phyloP scores from a whole-genome alignment of 2,329 filamentous ascomycete genomes.

The Pseudogymnoascus sp. region DNA sequence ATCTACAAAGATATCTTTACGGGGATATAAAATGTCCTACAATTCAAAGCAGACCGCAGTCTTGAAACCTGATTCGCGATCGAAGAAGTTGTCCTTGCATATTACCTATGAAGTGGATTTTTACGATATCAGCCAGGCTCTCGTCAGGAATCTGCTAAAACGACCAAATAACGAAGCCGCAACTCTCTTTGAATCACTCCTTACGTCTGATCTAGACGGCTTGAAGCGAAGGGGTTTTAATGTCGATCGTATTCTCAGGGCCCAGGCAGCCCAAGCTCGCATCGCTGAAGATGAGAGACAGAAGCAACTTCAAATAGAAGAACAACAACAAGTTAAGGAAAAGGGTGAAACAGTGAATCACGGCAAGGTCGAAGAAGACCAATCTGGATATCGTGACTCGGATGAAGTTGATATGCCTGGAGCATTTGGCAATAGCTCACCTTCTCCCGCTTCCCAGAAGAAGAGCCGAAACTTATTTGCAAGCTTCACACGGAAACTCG shows the following conservation, averaged over 20 bases:
- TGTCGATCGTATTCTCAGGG: slow-evolving; percentile 83
- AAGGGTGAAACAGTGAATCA: slow-evolving; percentile 32
- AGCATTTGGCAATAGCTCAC: slow-evolving; percentile 55
- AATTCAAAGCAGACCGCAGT: slow-evolving; percentile 69
- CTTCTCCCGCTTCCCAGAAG: slow-evolving; percentile 35
- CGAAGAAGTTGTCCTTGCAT: slow-evolving; percentile 57
- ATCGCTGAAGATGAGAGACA: slow-evolving; percentile 77
- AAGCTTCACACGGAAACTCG: slow-evolving; percentile 55
- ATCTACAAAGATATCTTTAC: slow-evolving; percentile 66
- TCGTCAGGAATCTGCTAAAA: slow-evolving; percentile 71
- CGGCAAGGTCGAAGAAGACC: slow-evolving; percentile 20
- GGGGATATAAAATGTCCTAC: slow-evolving; percentile 59
- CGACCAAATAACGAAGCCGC: slow-evolving; percentile 83
- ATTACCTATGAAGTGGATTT: slow-evolving; percentile 68
- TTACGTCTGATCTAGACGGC: slow-evolving; percentile 75
- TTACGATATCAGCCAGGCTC: slow-evolving; percentile 83
- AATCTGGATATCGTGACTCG: slow-evolving; percentile 29
- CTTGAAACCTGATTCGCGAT: slow-evolving; percentile 43
- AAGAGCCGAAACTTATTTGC: slow-evolving; percentile 55
- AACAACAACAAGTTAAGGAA: slow-evolving; percentile 51
- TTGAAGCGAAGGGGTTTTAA: slow-evolving; percentile 88
- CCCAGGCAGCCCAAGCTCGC: slow-evolving; percentile 77
- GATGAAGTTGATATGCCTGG: slow-evolving; percentile 56
- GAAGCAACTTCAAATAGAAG: slow-evolving; percentile 64
- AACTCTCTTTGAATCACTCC: slow-evolving; percentile 81